Evolutionary conservation across 163 green algal genomes (phyloP).

Genomic region (Chlorella variabilis): DNA sequence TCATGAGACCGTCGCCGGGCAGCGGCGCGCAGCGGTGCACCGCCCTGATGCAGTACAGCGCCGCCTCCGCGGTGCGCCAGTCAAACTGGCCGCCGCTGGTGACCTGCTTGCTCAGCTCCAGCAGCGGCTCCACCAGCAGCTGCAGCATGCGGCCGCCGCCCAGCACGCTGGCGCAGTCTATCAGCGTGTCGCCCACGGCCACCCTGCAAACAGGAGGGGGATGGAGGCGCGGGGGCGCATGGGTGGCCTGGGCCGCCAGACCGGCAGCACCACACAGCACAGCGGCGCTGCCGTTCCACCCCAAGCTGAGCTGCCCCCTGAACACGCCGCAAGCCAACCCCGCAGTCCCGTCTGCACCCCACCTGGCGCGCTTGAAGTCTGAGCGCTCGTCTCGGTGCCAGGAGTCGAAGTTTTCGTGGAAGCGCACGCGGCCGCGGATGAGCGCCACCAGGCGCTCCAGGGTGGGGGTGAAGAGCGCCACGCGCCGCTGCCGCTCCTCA

Average conservation of each 20-base stretch:
- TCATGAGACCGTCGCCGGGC: constrained; percentile 58
- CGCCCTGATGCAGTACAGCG: constrained; percentile 81
- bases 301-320: too few relatives aligned
- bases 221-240: too few relatives aligned
- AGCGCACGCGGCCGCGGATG: constrained; percentile 65
- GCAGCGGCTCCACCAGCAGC: constrained; percentile 79
- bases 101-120: constrained; percentile 53
- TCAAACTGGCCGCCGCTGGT: constrained; percentile 58
- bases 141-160: constrained; percentile 69
- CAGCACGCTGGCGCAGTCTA: constrained; percentile 75
- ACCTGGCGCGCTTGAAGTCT: constrained; percentile 78
- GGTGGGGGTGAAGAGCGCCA: constrained; percentile 68
- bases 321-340: too few relatives aligned
- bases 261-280: not conserved
- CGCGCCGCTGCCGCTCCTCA: constrained; percentile 55
- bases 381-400: constrained; percentile 71
- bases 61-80: constrained; percentile 84
- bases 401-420: constrained; percentile 50
- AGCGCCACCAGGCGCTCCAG: constrained; percentile 73
- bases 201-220: constrained; percentile 30
- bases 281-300: too few relatives aligned
- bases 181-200: constrained; percentile 69
- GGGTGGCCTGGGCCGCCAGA: too few relatives aligned
- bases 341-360: too few relatives aligned
- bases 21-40: constrained; percentile 53